Percentiles rank a stretch among this genome's conserved stretches.
Conservation (phyloP, 805 yeast species). For the Isabelozyma heimii region DNA sequence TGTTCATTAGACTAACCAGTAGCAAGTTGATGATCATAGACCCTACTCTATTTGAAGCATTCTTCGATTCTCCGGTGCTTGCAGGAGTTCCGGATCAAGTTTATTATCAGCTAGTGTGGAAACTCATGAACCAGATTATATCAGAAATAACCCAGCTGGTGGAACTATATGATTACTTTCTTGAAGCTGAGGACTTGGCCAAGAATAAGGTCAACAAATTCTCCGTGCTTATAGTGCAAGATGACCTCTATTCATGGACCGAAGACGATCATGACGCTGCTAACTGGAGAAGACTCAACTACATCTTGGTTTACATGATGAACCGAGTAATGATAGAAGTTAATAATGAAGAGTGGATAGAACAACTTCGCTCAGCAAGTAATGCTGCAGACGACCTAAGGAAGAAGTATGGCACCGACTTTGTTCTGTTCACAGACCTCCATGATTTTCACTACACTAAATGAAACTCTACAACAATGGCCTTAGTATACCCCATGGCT, state of each 20-base stretch:
- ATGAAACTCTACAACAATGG: not conserved
- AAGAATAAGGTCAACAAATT: not conserved
- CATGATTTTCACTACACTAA: not conserved
- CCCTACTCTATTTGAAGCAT: not conserved
- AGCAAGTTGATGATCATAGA: not conserved
- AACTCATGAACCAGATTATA: not conserved
- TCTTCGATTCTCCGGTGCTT: not conserved
- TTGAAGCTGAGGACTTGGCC: no score
- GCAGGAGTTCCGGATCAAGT: not conserved
- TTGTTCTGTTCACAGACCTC: not conserved
- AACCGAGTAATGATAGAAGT: not conserved
- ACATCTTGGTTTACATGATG: not conserved
- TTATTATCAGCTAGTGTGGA: not conserved
- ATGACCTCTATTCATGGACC: slow-evolving; percentile 7
- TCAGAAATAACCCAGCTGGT: not conserved
- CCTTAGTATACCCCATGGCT: not conserved
- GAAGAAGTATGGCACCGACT: not conserved
- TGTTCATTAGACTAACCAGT: not conserved
- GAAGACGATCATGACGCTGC: not conserved
- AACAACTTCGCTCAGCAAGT: not conserved
- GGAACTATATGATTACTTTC: not conserved
- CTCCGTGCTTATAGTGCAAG: slow-evolving; percentile 3
- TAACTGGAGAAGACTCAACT: not conserved
- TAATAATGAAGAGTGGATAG: not conserved
- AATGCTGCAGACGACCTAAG: not conserved